A percentile compares a stretch with the other conserved stretches of the same genome.
These are phyloP conservation scores for Acanthamoeba rhysodes DNA, from an alignment of 208 protist genomes.

Conservation along the genomic window DNA sequence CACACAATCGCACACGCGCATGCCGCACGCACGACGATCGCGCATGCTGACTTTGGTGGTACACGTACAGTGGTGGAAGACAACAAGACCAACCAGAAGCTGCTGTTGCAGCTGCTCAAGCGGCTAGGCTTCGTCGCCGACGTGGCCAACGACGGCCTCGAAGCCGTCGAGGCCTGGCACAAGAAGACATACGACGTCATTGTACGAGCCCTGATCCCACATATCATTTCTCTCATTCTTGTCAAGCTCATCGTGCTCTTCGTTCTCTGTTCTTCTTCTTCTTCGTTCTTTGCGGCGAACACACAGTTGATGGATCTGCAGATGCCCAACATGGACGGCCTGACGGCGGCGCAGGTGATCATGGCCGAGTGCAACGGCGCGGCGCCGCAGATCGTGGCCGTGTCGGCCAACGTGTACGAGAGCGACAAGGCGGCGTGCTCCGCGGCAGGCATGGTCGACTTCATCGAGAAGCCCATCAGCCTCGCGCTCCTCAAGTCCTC, in stretches of 20 bases:
- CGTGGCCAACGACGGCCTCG: constrained; percentile 53
- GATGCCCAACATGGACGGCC: constrained; percentile 61
- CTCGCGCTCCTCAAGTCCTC: background rate
- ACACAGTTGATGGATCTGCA: constrained; percentile 24
- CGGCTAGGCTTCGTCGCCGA: background rate
- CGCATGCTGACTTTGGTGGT: no score
- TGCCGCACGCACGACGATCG: no score
- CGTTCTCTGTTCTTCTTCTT: no score
- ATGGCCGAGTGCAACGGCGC: background rate
- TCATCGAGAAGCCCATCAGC: background rate
- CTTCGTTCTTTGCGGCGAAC: no score
- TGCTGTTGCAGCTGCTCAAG: constrained; percentile 1
- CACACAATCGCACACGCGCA: background rate
- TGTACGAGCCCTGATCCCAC: background rate
- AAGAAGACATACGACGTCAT: constrained; percentile 28
- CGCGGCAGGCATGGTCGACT: constrained; percentile 15
- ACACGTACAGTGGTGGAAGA: background rate
- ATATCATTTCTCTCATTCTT: background rate
- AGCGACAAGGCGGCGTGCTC: constrained; percentile 33
- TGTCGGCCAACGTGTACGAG: constrained; percentile 52
- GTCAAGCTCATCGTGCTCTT: background rate
- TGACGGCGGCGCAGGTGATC: background rate
- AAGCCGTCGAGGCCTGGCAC: constrained; percentile 4
- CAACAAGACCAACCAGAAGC: constrained; percentile 63
- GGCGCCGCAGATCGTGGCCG: constrained; percentile 5